These are phyloP conservation scores for Neoconidiobolus thromboides DNA, from an alignment of 371 early-diverging fungal genomes.

Conservation along the genomic window DNA sequence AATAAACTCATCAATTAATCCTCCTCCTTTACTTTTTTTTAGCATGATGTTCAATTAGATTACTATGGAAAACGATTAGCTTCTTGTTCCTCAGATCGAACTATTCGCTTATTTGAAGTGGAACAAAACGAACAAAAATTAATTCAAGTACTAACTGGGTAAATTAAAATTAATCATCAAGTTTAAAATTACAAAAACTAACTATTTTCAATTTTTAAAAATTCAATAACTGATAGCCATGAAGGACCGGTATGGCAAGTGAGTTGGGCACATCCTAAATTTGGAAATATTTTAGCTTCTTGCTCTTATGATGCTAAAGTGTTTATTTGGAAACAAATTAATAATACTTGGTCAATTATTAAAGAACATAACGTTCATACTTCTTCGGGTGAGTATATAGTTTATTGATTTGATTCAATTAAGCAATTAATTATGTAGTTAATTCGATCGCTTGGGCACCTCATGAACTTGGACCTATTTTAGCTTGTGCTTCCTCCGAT, in stretches of 20 bases:
- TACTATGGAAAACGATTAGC: constrained; percentile 93
- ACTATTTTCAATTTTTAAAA: no score
- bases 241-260: constrained; percentile 98
- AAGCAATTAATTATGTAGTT: constrained; percentile 22
- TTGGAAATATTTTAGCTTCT: constrained; percentile 84
- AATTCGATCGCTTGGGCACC: constrained; percentile 94
- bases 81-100: constrained; percentile 91
- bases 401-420: not conserved
- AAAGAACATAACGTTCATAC: constrained; percentile 78
- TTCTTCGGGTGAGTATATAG: constrained; percentile 44
- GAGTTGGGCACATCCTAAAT: constrained; percentile 97
- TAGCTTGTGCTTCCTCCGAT: constrained; percentile 92
- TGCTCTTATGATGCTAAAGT: constrained; percentile 92
- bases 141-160: constrained; percentile 61
- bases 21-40: not conserved
- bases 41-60: constrained; percentile 97
- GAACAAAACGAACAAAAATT: constrained; percentile 63
- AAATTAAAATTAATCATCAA: not conserved
- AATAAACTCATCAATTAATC: not conserved
- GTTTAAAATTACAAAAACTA: not conserved
- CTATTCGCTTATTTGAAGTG: constrained; percentile 80
- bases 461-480: constrained; percentile 83
- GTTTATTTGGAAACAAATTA: constrained; percentile 84
- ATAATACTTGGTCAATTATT: constrained; percentile 66
- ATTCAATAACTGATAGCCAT: constrained; percentile 32